These are phyloP conservation scores for Globisporangium cylindrosporum DNA, from an alignment of 352 stramenopile species.

Conservation along the genomic window DNA sequence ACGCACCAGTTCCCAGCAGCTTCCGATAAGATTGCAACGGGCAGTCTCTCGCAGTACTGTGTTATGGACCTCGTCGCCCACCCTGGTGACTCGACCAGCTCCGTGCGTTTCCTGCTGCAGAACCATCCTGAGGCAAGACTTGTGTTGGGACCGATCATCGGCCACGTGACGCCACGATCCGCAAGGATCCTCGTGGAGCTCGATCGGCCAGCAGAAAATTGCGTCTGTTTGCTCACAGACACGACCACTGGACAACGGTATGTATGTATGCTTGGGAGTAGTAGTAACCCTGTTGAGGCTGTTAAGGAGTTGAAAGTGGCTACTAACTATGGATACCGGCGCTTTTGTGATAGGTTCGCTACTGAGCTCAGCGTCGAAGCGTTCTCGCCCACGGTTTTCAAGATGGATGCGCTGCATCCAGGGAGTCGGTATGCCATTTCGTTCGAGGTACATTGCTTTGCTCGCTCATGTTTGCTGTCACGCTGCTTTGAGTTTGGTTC, in stretches of 20 bases:
- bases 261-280: background rate
- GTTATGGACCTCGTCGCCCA: conserved; percentile 52
- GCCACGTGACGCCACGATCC: conserved; percentile 47
- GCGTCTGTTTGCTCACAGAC: conserved; percentile 40
- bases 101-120: conserved; percentile 35
- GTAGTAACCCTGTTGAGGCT: background rate
- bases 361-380: conserved; percentile 30
- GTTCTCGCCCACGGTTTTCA: conserved; percentile 57
- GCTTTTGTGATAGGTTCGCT: conserved; percentile 19
- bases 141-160: conserved; percentile 60
- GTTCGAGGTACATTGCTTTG: conserved; percentile 38
- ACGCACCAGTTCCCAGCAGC: conserved; percentile 24
- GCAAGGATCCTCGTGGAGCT: conserved; percentile 63
- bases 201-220: conserved; percentile 36
- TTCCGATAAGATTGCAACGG: background rate
- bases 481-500: background rate
- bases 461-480: background rate
- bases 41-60: conserved; percentile 31
- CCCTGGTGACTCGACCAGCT: conserved; percentile 25
- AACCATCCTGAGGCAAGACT: conserved; percentile 36
- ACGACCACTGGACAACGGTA: conserved; percentile 32
- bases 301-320: background rate
- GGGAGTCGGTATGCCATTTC: conserved; percentile 51
- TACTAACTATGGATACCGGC: background rate
- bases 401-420: conserved; percentile 54